These are phyloP conservation scores for Neurospora sp. DNA, from an alignment of 495 filamentous ascomycete genomes.

Conservation along the genomic window DNA sequence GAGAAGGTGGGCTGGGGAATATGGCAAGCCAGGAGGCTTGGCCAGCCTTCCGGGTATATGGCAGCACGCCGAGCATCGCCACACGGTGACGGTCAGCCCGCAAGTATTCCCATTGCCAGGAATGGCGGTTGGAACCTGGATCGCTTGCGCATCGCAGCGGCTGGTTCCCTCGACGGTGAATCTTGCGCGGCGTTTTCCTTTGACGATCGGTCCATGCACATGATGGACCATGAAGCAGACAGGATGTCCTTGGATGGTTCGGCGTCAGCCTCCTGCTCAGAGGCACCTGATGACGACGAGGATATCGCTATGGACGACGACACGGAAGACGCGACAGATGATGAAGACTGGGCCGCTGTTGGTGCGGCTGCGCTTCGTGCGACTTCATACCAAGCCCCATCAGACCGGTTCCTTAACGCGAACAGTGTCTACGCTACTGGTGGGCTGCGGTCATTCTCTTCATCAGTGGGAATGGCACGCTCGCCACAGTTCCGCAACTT, in stretches of 20 bases:
- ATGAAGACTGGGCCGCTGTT: conserved; percentile 92
- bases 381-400: conserved; percentile 44
- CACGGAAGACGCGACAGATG: conserved; percentile 83
- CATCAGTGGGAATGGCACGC: conserved; percentile 37
- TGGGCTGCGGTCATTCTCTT: conserved; percentile 36
- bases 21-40: conserved; percentile 77
- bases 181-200: conserved; percentile 60
- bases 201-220: conserved; percentile 53
- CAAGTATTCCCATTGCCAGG: conserved; percentile 58
- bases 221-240: conserved; percentile 82
- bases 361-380: conserved; percentile 77
- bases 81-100: conserved; percentile 43
- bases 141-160: conserved; percentile 34
- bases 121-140: conserved; percentile 35
- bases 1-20: conserved; percentile 97
- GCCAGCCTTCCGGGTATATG: conserved; percentile 44
- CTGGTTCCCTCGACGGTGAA: conserved; percentile 27
- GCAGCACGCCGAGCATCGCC: conserved; percentile 37
- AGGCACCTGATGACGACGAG: conserved; percentile 62
- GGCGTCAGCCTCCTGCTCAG: conserved; percentile 62
- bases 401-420: conserved; percentile 25
- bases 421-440: conserved; percentile 37
- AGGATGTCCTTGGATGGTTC: conserved; percentile 86
- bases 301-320: conserved; percentile 54
- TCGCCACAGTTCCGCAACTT: conserved; percentile 35